Evolutionary conservation across 2,329 filamentous ascomycete genomes (phyloP).

Genomic region (Diaporthe sp.): DNA sequence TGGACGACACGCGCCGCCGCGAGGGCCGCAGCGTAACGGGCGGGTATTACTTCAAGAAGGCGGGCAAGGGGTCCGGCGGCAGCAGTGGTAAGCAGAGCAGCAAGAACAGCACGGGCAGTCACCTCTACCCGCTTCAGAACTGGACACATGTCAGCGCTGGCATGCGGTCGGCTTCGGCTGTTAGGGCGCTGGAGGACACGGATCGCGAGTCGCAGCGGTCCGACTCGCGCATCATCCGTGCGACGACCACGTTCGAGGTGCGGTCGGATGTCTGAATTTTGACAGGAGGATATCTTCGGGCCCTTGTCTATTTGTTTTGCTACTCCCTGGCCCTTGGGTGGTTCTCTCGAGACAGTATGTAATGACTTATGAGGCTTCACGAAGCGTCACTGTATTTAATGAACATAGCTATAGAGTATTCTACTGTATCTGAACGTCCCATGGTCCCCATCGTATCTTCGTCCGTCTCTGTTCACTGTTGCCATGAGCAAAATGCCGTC

Average conservation of each 20-base stretch:
- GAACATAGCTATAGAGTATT: too few relatives aligned
- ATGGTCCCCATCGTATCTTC: too few relatives aligned
- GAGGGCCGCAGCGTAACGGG: neutral
- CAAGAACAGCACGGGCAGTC: neutral
- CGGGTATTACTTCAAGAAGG: neutral
- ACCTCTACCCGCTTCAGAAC: neutral
- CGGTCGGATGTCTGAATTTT: too few relatives aligned
- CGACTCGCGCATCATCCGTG: constrained; percentile 9
- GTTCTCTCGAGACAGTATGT: too few relatives aligned
- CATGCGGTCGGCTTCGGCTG: neutral
- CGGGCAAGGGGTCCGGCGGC: neutral
- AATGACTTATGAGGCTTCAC: too few relatives aligned
- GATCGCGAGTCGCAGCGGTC: neutral
- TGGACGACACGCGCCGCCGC: constrained; percentile 8
- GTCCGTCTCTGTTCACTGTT: too few relatives aligned
- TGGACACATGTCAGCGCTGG: neutral
- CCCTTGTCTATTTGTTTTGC: too few relatives aligned
- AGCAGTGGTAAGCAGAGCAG: constrained; percentile 6
- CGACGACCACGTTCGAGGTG: constrained; percentile 1
- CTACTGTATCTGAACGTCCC: too few relatives aligned
- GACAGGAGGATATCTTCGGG: too few relatives aligned
- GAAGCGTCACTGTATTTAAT: too few relatives aligned
- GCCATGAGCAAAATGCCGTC: too few relatives aligned
- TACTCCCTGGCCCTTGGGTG: too few relatives aligned
- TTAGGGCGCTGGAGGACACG: neutral